Evolutionary conservation across 1,284 basidiomycete species (phyloP).

Genomic region (Malassezia caprae): DNA sequence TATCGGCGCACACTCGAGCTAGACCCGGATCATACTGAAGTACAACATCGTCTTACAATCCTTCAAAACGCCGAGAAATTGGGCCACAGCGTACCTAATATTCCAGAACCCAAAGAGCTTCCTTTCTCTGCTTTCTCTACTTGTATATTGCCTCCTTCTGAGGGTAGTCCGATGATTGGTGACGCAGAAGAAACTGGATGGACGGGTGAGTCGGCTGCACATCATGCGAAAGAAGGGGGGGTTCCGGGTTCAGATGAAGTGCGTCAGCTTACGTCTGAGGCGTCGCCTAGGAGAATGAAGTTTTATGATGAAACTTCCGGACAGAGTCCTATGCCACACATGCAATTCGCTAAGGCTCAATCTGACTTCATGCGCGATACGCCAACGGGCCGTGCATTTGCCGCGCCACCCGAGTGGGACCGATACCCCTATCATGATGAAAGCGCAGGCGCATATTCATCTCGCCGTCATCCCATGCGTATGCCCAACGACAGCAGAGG

Average conservation of each 20-base stretch:
- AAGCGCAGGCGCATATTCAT: background rate
- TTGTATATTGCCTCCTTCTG: background rate
- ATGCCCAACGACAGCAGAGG: background rate
- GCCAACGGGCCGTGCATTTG: background rate
- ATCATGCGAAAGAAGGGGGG: background rate
- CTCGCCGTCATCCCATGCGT: background rate
- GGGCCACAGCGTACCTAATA: constrained; percentile 64
- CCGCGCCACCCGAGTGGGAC: constrained; percentile 10
- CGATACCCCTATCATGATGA: constrained; percentile 2
- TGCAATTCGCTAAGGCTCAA: background rate
- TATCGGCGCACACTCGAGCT: constrained; percentile 53
- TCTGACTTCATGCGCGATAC: background rate
- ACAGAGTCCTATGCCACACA: background rate
- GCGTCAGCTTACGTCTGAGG: background rate
- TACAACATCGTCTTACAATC: constrained; percentile 50
- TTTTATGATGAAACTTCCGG: background rate
- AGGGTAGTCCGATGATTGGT: background rate
- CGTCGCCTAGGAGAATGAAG: background rate
- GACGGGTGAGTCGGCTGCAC: background rate
- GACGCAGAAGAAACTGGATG: background rate
- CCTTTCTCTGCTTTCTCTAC: constrained; percentile 74
- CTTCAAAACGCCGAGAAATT: constrained; percentile 71
- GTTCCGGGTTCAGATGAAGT: background rate
- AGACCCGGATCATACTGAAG: constrained; percentile 40
- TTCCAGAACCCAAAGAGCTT: constrained; percentile 83